A percentile compares a stretch with the other conserved stretches of the same genome.
These are phyloP conservation scores for Cystobasidium ongulense DNA, from an alignment of 768 basidiomycete species.

Conservation along the genomic window DNA sequence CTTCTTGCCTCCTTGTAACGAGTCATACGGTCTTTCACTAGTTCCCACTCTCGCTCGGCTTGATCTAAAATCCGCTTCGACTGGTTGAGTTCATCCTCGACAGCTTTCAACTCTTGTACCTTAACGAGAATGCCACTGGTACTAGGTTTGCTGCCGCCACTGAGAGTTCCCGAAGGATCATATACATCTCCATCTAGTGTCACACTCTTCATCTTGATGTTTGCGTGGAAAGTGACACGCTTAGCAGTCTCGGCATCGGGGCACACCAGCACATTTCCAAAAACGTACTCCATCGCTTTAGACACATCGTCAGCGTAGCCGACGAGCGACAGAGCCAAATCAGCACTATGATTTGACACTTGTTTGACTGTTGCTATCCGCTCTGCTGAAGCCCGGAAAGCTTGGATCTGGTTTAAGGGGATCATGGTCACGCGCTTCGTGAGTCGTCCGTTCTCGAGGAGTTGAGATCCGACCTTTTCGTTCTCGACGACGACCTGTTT, in stretches of 20 bases:
- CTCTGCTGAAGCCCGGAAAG: slow-evolving; percentile 54
- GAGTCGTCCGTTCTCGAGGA: slow-evolving; percentile 67
- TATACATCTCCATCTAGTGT: slow-evolving; percentile 93
- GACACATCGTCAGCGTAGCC: slow-evolving; percentile 71
- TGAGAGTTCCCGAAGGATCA: slow-evolving; percentile 87
- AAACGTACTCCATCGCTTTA: slow-evolving; percentile 85
- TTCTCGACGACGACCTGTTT: slow-evolving; percentile 67
- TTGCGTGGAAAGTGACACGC: slow-evolving; percentile 67
- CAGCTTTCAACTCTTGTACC: slow-evolving; percentile 69
- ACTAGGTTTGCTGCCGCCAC: slow-evolving; percentile 77
- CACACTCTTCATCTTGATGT: slow-evolving; percentile 68
- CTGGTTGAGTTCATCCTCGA: slow-evolving; percentile 56
- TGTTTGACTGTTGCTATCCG: slow-evolving; percentile 65
- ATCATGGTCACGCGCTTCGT: slow-evolving; percentile 87
- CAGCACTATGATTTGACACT: slow-evolving; percentile 70
- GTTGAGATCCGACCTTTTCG: slow-evolving; percentile 74
- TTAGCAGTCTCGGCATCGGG: slow-evolving; percentile 79
- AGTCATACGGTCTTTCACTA: slow-evolving; percentile 46
- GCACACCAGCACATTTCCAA: slow-evolving; percentile 85
- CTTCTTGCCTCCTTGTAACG: slow-evolving; percentile 51
- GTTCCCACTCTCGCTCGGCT: slow-evolving; percentile 55
- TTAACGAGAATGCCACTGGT: slow-evolving; percentile 55
- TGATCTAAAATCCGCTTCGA: slow-evolving; percentile 51
- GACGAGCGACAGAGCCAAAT: slow-evolving; percentile 78
- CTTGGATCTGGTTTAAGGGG: slow-evolving; percentile 81